Conservation (phyloP, 805 yeast species). For the Nakazawaea sp. region DNA sequence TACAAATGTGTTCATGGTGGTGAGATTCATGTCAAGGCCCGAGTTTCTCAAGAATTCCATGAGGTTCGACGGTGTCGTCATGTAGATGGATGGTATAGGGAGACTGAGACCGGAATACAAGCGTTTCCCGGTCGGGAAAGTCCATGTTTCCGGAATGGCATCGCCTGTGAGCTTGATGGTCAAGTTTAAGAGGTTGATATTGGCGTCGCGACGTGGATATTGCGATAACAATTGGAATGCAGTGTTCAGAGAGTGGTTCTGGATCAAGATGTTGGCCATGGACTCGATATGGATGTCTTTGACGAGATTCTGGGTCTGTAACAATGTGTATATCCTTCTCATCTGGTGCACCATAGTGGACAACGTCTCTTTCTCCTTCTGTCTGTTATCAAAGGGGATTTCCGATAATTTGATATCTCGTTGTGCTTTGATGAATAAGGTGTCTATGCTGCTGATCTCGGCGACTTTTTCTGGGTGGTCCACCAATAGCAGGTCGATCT, state of each 20-base stretch:
- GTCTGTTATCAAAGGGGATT: background rate
- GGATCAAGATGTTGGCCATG: background rate
- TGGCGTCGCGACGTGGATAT: background rate
- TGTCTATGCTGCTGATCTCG: background rate
- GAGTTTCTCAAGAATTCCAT: constrained; percentile 10
- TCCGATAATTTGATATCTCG: background rate
- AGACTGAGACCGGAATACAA: constrained; percentile 11
- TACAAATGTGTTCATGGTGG: constrained; percentile 18
- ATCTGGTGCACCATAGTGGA: background rate
- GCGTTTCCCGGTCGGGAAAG: constrained; percentile 13
- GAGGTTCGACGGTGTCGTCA: constrained; percentile 12
- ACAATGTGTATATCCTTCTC: background rate
- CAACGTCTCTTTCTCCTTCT: background rate
- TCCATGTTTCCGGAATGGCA: constrained; percentile 20
- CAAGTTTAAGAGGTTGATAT: constrained; percentile 3
- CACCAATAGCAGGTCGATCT: background rate
- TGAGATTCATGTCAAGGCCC: constrained; percentile 14
- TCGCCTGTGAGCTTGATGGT: constrained; percentile 19
- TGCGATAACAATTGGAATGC: constrained; percentile 1
- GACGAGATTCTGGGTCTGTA: background rate
- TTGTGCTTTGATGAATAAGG: background rate
- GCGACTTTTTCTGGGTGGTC: background rate
- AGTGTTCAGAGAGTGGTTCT: background rate
- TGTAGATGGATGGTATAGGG: constrained; percentile 13
- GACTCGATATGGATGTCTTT: constrained; percentile 3